These are phyloP conservation scores for Penicillium cinerascens DNA, from an alignment of 495 filamentous ascomycete species.

Conservation along the genomic window DNA sequence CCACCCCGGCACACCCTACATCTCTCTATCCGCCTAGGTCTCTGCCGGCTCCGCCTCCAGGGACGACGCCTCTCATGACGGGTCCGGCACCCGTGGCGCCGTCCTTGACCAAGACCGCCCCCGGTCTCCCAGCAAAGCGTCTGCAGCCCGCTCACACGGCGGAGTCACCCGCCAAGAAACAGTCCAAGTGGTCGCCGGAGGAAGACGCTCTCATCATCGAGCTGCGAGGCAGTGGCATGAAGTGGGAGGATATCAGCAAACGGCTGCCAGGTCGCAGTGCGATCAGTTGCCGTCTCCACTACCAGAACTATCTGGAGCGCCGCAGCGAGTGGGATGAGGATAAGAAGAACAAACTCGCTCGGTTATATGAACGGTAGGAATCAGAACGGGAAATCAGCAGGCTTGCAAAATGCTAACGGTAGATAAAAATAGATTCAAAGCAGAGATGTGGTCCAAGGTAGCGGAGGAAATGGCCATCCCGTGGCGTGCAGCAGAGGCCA, in stretches of 20 bases:
- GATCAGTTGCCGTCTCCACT: constrained; percentile 91
- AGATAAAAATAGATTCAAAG: constrained; percentile 68
- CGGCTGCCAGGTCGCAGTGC: constrained; percentile 83
- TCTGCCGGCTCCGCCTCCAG: constrained; percentile 44
- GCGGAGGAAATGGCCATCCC: constrained; percentile 94
- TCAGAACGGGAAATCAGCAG: not conserved
- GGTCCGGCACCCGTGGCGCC: constrained; percentile 29
- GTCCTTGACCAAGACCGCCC: constrained; percentile 30
- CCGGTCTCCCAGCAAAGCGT: constrained; percentile 47
- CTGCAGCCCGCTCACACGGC: constrained; percentile 44
- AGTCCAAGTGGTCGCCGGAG: constrained; percentile 91
- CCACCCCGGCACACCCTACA: constrained; percentile 48
- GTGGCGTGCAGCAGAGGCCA: constrained; percentile 92
- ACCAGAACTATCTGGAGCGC: constrained; percentile 95
- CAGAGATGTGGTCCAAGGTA: constrained; percentile 94
- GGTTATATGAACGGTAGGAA: constrained; percentile 88
- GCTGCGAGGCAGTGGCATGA: constrained; percentile 83
- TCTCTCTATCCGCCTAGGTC: constrained; percentile 49
- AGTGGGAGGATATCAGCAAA: constrained; percentile 97
- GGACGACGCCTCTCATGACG: constrained; percentile 28
- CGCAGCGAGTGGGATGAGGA: constrained; percentile 94
- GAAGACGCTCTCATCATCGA: constrained; percentile 89
- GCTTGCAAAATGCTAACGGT: constrained; percentile 6
- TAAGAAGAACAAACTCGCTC: constrained; percentile 91
- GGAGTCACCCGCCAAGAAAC: constrained; percentile 85